Base-by-base conservation (phyloP, 129 eudicot species). In the Flaveria brownii region DNA sequence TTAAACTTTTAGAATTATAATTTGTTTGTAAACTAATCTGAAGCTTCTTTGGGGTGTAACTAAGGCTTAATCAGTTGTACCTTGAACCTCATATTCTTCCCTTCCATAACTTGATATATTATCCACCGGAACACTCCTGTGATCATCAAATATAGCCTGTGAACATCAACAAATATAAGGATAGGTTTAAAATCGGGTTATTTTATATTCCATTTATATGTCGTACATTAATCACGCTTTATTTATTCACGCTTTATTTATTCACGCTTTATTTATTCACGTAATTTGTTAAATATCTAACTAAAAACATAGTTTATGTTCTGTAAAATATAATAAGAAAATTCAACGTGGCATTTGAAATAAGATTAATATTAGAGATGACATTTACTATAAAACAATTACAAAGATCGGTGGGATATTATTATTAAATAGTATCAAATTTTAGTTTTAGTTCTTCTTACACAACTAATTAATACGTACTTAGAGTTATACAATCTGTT, bases 131-230 rank as follows among this genome's bases (percentile, higher is more conserved):
- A 93, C 85, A 51, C 86, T 82, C 74, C 84, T 84, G 77, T 52
- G 83, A 13, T 90, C 95, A 45, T 86, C 89, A 20, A 73, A 68
- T 39, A 85, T 86, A 28, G 86, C 81, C 96, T 93, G 84, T 17
- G 20, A 16, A 43, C 60, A 26, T 80, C 2, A 80, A 64, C 69
- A 72, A 11, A 47, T 43, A 59, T 49, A 45, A 33, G 6, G 7
- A 45, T 9, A 45, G 20, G 30, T 71, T n/a, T 30, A 14, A 51
- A 70, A 50, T 8, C 50, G 47, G 22, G 26, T 28, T 28, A 50
- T 15, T 8, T 16, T 18, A 65, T 65, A 15, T n/a, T 16, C 16
- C 12, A 9, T 33, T 64, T 64, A 64, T 28, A 33, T 64, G 2
- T 2, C 33, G 20, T 10, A 49, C 12, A 9, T 47, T 47, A 47